Evolutionary conservation across 2,329 filamentous ascomycete species (phyloP), one percentile per base, ranked within the genome.

Genomic region (Dothideomycetes sp.): DNA sequence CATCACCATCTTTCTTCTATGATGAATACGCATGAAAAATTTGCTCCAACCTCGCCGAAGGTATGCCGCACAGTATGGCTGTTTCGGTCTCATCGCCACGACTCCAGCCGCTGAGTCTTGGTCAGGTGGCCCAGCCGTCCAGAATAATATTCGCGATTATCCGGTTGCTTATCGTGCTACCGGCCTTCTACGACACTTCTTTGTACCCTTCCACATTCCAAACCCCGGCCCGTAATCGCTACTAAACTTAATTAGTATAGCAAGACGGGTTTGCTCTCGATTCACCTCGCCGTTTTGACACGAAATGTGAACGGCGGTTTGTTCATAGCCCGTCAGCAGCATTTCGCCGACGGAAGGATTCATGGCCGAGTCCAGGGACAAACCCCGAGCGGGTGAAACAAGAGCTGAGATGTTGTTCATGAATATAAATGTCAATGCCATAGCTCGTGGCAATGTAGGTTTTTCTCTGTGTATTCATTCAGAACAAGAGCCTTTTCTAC

Each of bases 161-260:
- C 37, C 30, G 37, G 12, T 7, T 18, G 19, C 29, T 41, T 41
- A 29, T 41, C 37, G 37, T 41, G 17, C 30, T 24, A 39, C 28
- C 28, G 36, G 29, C 22, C 24, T 39, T 32, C 15, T 5, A 39
- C 36, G 36, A 32, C 19, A 16, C 15, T 23, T 9, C 24, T 24
- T 29, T 20, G 17, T 18, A n/a, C n/a, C n/a, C n/a, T n/a, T n/a
- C n/a, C 19, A 15, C 15, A 20, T 38, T 33, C 16, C 23, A 33
- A 28, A 41, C 37, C 11, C 30, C 30, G 37, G 24, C 5, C 22
- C 16, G 16, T 41, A 33, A 20, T 33, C 30, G 30, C 20, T 16
- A 17, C 29, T 29, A 33, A 22, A 8, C 30, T 41, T 22, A 13
- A 12, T 12, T 24, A 24, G 23, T 7, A 24, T 12, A 12, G 7